A percentile compares a stretch with the other conserved stretches of the same genome.
Conservation (phyloP, 1,284 basidiomycete genomes). For the Ustilago bromivora region DNA sequence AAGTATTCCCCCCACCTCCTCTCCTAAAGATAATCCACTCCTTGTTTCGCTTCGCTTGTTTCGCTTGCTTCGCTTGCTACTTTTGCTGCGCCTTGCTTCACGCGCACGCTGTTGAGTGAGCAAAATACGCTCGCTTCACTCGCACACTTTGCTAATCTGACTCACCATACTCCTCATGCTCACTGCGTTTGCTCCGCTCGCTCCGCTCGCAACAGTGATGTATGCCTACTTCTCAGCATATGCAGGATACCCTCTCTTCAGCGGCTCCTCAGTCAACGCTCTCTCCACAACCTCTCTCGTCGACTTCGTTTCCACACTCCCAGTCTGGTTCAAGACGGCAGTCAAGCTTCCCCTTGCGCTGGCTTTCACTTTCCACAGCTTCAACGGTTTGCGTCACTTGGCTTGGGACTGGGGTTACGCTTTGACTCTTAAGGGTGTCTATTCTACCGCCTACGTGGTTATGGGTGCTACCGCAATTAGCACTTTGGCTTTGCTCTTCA, state of each 20-base stretch:
- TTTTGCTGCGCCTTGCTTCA: no score
- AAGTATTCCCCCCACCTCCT: slow-evolving; percentile 21
- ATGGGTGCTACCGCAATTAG: slow-evolving; percentile 51
- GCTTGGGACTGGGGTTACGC: slow-evolving; percentile 86
- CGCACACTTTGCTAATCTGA: neutral
- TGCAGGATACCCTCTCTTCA: slow-evolving; percentile 80
- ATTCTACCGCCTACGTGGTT: slow-evolving; percentile 62
- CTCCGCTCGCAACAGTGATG: slow-evolving; percentile 71
- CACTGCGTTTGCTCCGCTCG: neutral
- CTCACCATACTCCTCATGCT: neutral
- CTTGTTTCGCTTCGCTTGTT: no score
- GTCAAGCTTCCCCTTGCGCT: slow-evolving; percentile 59
- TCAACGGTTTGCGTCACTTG: slow-evolving; percentile 92
- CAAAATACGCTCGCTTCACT: neutral
- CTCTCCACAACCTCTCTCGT: slow-evolving; percentile 84
- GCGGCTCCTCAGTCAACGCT: slow-evolving; percentile 71
- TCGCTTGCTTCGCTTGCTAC: no score
- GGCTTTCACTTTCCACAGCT: slow-evolving; percentile 78
- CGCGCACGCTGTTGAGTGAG: no score
- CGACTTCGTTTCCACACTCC: slow-evolving; percentile 75
- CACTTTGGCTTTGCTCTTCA: slow-evolving; percentile 56
- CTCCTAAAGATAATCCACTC: no score
- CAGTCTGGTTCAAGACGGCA: slow-evolving; percentile 69
- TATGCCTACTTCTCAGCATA: slow-evolving; percentile 91
- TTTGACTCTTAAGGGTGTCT: slow-evolving; percentile 61